Base-by-base conservation (phyloP, 2,329 filamentous ascomycete species). In the Claviceps spartinae region DNA sequence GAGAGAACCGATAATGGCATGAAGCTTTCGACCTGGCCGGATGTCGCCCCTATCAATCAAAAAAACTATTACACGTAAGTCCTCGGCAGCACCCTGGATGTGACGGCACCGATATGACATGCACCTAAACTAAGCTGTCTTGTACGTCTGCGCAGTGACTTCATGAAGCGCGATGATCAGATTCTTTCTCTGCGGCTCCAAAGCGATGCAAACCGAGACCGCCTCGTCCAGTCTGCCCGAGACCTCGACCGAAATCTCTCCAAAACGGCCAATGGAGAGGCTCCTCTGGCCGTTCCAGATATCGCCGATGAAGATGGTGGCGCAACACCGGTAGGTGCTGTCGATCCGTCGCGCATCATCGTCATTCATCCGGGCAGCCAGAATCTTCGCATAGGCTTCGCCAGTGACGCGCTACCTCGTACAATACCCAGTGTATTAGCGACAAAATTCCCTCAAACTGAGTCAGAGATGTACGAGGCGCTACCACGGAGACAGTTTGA, bases 1-100 rank as follows among this genome's bases (percentile, higher is more conserved):
- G 88, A 95, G 72, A 81, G 91, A 65, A 97, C 93, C 55, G 93
- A 98, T 74, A 98, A 98, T 79, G 90, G 91, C 71, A 91, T 98
- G 85, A 93, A 90, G 65, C 81, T 93, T 64, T 87, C 89, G 47
- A 94, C 79, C 67, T 98, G 93, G 91, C 91, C 93, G 9, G 85
- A 93, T 63, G 83, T 95, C 53, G 78, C 81, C 44, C 88, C 93
- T 62, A 98, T 98, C 70, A 98, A 98, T 66, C 93, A 98, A 69
- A 98, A 98, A 74, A 98, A 98, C 69, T 98, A 98, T 69, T 96
- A 96, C 68, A 95, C 90, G 88, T 93, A 76, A 55, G 82, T 18
- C 11, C 16, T 6, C 30, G 16, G 11, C 44, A 20, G 16, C 3
- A 20, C 24, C n/a, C 16, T 4, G 14, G 8, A 36, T 47, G 2